Base-by-base conservation (phyloP, 2,329 filamentous ascomycete species). In the Paracamarosporium sp. region DNA sequence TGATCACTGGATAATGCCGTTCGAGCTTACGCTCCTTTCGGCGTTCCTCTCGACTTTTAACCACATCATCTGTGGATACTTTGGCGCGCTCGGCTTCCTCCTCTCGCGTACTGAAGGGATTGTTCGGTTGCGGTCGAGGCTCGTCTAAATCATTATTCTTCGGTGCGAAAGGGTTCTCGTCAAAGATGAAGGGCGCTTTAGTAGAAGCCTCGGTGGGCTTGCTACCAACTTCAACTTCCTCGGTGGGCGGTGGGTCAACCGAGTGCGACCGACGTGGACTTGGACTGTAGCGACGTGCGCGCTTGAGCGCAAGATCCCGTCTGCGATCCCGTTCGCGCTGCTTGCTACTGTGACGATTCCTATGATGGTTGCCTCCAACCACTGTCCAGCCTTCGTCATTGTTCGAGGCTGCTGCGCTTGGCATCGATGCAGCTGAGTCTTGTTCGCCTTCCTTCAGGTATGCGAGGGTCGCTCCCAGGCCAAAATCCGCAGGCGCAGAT, bases 1-100 rank as follows among this genome's bases (percentile, higher is more conserved):
- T 80, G 44, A 88, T 80, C 24, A 79, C 60, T 2, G 74, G 74
- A 50, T 76, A 76, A 55, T 69, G 67, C 24, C 67, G 66, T 45
- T 71, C 68, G 28, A 70, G 65, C 62, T 71, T 72, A 54, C 70
- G 68, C 53, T 71, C 66, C 43, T 73, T 74, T 38, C 62, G 63
- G 33, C 67, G 65, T 44, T 68, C 62, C 33, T 71, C 64, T 9
- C 64, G 45, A n/a, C 17, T 13, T 35, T 48, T 48, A 30, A 20
- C 22, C 5, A 35, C 66, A 9, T 50, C 57, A 36, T 54, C 36
- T 9, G 38, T 52, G 11, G 53, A 33, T 25, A 60, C 52, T 48
- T 47, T 35, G 48, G 50, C 13, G 55, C 50, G 17, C 44, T 28
- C 22, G 36, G 55, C 31, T 28, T 24, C 22, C 28, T 24, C 38